Base-by-base conservation (phyloP, 495 filamentous ascomycete genomes). In the Daldinia caldariorum region DNA sequence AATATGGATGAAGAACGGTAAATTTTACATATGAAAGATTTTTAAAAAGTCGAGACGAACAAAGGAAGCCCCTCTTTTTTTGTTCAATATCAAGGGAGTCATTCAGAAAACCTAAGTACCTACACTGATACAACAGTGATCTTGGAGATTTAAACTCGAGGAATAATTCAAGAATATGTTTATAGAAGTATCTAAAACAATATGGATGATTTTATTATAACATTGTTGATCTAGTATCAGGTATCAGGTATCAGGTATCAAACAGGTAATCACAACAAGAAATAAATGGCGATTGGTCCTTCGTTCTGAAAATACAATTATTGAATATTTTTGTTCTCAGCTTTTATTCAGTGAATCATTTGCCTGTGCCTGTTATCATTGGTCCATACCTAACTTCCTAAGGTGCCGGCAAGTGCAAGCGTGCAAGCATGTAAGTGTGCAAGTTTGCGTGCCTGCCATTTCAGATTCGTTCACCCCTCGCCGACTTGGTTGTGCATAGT, bases 401-500 rank as follows among this genome's bases (percentile, higher is more conserved):
- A 47, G 18, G 0, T 18, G 22, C 16, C 16, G 3, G 43, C 16
- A 47, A 10, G 26, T 26, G 26, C 26, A 26, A 26, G 26, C 26
- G 3, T 26, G 26, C 26, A 26, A 26, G 26, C n/a, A n/a, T 26
- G 26, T 3, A 26, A 26, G 26, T 3, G 3, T 26, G 26, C 26
- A 26, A 26, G 26, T 43, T 43, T 16, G 8, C 39, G 16, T 13
- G n/a, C 39, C 16, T 18, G 2, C 39, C 39, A 43, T 43, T 47
- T 47, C 43, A 47, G 7, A 47, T 47, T 18, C 43, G 6, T 35
- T 35, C 34, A 6, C 20, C 43, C 43, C 16, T 16, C 43, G 43
- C 43, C 43, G 43, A 47, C 43, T 20, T 47, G 9, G 43, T 47
- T 22, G 43, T 47, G 43, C 43, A 47, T 47, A 47, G 18, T 16